Percentiles rank a stretch among this genome's conserved stretches.
Conservation (phyloP, 164 flowering plant genomes). For the Nymphaea thermarum region DNA sequence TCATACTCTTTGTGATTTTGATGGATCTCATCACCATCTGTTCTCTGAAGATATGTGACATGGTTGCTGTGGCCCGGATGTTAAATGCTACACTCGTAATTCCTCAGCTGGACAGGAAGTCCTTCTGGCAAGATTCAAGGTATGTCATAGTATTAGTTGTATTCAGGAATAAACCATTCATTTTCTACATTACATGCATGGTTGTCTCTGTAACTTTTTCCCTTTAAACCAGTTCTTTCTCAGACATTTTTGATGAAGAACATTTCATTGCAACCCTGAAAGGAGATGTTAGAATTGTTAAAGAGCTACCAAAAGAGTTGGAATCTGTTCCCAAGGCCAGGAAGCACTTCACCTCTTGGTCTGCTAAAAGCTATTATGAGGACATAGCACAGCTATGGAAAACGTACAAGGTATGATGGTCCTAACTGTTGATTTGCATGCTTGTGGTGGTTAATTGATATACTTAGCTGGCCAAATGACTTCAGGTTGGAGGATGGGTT, state of each 20-base stretch:
- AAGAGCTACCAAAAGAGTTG: slow-evolving; percentile 77
- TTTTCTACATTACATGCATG: neutral
- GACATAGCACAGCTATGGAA: slow-evolving; percentile 67
- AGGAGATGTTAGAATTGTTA: slow-evolving; percentile 61
- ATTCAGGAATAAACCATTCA: neutral
- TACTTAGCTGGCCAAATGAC: neutral
- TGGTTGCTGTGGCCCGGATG: slow-evolving; percentile 93
- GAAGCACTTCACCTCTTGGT: slow-evolving; percentile 89
- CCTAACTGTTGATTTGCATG: neutral
- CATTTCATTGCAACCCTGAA: slow-evolving; percentile 67
- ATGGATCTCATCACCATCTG: neutral
- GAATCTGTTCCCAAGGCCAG: slow-evolving; percentile 66
- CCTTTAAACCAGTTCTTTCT: slow-evolving; percentile 43
- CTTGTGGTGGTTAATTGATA: neutral
- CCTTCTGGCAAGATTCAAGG: slow-evolving; percentile 98
- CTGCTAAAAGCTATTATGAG: slow-evolving; percentile 65
- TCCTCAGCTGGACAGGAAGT: slow-evolving; percentile 81
- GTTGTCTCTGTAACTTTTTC: neutral
- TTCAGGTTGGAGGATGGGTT: neutral
- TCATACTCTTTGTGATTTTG: neutral
- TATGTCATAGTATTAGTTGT: slow-evolving; percentile 11
- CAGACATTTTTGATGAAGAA: slow-evolving; percentile 77
- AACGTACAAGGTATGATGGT: slow-evolving; percentile 45
- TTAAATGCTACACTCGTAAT: slow-evolving; percentile 96
- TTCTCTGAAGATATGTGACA: slow-evolving; percentile 63